Base-by-base conservation (phyloP, 2,329 filamentous ascomycete genomes). In the Cladophialophora exuberans region DNA sequence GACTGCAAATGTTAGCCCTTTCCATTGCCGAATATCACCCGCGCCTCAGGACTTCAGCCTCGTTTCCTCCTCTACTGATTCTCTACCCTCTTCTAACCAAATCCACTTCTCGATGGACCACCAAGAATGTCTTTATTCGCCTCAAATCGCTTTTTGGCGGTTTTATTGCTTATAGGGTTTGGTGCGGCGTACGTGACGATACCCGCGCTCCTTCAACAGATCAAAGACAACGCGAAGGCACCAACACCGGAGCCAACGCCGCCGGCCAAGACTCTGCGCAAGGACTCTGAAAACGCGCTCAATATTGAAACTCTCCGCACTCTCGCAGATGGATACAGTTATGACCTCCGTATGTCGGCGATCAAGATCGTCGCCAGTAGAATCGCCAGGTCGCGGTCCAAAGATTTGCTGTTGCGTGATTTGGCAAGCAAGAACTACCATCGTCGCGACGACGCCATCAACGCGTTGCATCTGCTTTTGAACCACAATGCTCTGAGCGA, bases 321-420 rank as follows among this genome's bases (percentile, higher is more conserved):
- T 60, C 78, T 92, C 3, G 75, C 88, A 10, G 77, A 81, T 47
- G 88, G 88, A 68, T 87, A 87, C 57, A 93, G 86, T 69, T 86
- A 83, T 65, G 82, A 87, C 17, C 87, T 92, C 59, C 79, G 85
- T 61, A 85, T 89, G 57, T 86, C 87, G 38, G 71, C 76, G 17
- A 64, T 78, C 44, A 74, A 73, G 38, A 78, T 79, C 2, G 71
- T 79, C 7, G 71, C 72, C 5, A 75, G 77, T 53, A 67, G 76
- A 52, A 72, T 72, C 2, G 71, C 72, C 3, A 74, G 73, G 60
- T 71, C 70, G 2, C 61, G 69, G 11, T 69, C 73, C 0, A 69
- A 71, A 28, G 66, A 73, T 48, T 54, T 74, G 36, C 64, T 79
- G 5, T 59, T 78, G 13, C 64, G 68, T 31, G 75, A 78, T 39